These are phyloP conservation scores for Penicillium tannophilum DNA, from an alignment of 495 filamentous ascomycete genomes.

Conservation along the genomic window DNA sequence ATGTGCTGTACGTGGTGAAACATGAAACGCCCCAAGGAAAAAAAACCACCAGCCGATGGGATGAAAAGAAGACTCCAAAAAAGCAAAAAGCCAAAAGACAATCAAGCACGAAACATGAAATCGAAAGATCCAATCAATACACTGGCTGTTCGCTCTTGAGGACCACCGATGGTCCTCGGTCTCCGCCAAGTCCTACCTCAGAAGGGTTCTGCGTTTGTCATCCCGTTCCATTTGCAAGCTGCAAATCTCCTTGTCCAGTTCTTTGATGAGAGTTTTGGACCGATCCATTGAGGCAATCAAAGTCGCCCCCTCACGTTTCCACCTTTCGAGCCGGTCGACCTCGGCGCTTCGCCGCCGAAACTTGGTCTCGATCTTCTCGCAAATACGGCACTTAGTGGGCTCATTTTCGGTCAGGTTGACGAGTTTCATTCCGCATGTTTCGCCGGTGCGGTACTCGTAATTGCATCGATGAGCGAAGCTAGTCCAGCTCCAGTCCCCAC, in stretches of 20 bases:
- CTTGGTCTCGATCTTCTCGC: slow-evolving; percentile 92
- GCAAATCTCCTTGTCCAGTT: slow-evolving; percentile 65
- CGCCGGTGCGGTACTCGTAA: slow-evolving; percentile 94
- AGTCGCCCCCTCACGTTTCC: slow-evolving; percentile 70
- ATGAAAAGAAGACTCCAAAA: slow-evolving; percentile 24
- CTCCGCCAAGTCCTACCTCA: slow-evolving; percentile 23
- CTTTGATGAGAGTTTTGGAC: slow-evolving; percentile 62
- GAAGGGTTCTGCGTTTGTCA: slow-evolving; percentile 37
- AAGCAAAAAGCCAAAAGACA: slow-evolving; percentile 11
- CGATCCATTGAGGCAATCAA: slow-evolving; percentile 81
- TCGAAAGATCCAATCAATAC: slow-evolving; percentile 21
- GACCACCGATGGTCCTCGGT: slow-evolving; percentile 16
- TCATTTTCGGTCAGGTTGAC: slow-evolving; percentile 68
- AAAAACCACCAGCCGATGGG: slow-evolving; percentile 22
- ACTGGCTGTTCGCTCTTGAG: slow-evolving; percentile 20
- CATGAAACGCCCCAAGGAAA: slow-evolving; percentile 29
- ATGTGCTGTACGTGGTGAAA: slow-evolving; percentile 33
- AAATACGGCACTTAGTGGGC: slow-evolving; percentile 71
- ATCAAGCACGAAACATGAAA: slow-evolving; percentile 17
- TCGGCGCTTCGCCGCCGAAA: slow-evolving; percentile 73
- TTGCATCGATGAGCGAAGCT: slow-evolving; percentile 93
- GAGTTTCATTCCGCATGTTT: slow-evolving; percentile 96
- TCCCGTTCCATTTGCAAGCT: slow-evolving; percentile 47
- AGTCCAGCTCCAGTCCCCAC: slow-evolving; percentile 95
- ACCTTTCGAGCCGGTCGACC: slow-evolving; percentile 75